phyloP scores from a whole-genome alignment of 2,329 filamentous ascomycete genomes.

The Phaeosphaeriaceae sp. region DNA sequence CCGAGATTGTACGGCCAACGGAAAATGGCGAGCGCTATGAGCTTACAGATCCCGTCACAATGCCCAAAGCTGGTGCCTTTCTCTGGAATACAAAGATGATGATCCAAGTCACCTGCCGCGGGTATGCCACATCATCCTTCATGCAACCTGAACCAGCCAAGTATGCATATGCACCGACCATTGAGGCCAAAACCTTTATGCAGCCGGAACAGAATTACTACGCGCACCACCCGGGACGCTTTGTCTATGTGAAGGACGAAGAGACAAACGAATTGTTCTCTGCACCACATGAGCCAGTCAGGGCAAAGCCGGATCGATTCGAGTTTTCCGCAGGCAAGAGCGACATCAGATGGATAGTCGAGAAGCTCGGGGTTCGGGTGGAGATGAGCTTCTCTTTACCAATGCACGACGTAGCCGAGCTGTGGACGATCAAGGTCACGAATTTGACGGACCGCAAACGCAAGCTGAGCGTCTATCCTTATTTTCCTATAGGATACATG shows the following conservation, averaged over 20 bases:
- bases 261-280: slow-evolving; percentile 60
- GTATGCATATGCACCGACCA: slow-evolving; percentile 65
- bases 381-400: slow-evolving; percentile 61
- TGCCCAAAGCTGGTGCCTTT: slow-evolving; percentile 64
- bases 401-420: slow-evolving; percentile 62
- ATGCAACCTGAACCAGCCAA: slow-evolving; percentile 68
- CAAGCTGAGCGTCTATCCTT: slow-evolving; percentile 61
- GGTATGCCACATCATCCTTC: slow-evolving; percentile 65
- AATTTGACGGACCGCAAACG: slow-evolving; percentile 57
- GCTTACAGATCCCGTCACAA: slow-evolving; percentile 61
- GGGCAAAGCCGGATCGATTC: slow-evolving; percentile 56
- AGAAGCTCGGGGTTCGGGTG: slow-evolving; percentile 59
- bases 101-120: slow-evolving; percentile 66
- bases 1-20: slow-evolving; percentile 48
- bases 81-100: slow-evolving; percentile 69
- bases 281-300: slow-evolving; percentile 63
- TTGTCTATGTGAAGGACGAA: slow-evolving; percentile 66
- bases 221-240: slow-evolving; percentile 64
- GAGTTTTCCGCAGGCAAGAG: slow-evolving; percentile 63
- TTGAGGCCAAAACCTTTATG: slow-evolving; percentile 67
- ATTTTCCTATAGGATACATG: slow-evolving; percentile 67
- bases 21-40: slow-evolving; percentile 62
- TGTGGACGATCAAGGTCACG: slow-evolving; percentile 62
- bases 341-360: slow-evolving; percentile 62
- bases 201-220: slow-evolving; percentile 68